Conservation (phyloP, 2,329 filamentous ascomycete genomes). For the Thyridium curvatum region DNA sequence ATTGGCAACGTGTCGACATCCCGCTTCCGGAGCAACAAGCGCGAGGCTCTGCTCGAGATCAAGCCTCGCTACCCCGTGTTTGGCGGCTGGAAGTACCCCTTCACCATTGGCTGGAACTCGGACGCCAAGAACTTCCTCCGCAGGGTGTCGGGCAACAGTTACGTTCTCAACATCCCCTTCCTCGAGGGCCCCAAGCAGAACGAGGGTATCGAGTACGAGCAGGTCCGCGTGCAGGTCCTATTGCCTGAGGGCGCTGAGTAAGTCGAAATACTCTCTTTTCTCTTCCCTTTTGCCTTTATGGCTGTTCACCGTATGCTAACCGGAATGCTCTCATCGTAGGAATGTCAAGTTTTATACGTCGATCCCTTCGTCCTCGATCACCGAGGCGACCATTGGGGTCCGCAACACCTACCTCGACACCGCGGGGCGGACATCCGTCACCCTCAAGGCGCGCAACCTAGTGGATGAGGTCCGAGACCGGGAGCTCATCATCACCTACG, state of each 20-base stretch:
- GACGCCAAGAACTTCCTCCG: constrained; percentile 73
- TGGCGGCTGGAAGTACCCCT: constrained; percentile 97
- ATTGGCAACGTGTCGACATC: constrained; percentile 97
- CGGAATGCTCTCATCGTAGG: constrained; percentile 47
- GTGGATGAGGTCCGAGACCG: constrained; percentile 86
- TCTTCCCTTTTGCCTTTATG: neutral
- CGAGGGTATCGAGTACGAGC: constrained; percentile 82
- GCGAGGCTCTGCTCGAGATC: constrained; percentile 79
- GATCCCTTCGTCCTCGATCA: constrained; percentile 58
- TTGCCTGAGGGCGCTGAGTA: constrained; percentile 87
- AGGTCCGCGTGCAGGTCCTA: constrained; percentile 73
- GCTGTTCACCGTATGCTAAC: constrained; percentile 17
- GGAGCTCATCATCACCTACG: constrained; percentile 80
- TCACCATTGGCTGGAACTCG: constrained; percentile 93
- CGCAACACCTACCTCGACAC: constrained; percentile 94
- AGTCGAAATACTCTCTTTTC: too few species aligned
- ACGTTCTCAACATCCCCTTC: constrained; percentile 85
- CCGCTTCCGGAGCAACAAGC: constrained; percentile 69
- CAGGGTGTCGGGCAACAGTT: constrained; percentile 59
- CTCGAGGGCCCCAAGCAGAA: constrained; percentile 82
- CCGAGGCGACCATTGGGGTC: constrained; percentile 51
- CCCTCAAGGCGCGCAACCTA: constrained; percentile 75
- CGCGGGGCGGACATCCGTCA: constrained; percentile 75
- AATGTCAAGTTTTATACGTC: constrained; percentile 73
- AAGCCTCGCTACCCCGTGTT: constrained; percentile 96